Evolutionary conservation across 371 early-diverging fungal genomes (phyloP), one percentile per base, ranked within the genome.

Genomic region (Syncephalastrum racemosum): DNA sequence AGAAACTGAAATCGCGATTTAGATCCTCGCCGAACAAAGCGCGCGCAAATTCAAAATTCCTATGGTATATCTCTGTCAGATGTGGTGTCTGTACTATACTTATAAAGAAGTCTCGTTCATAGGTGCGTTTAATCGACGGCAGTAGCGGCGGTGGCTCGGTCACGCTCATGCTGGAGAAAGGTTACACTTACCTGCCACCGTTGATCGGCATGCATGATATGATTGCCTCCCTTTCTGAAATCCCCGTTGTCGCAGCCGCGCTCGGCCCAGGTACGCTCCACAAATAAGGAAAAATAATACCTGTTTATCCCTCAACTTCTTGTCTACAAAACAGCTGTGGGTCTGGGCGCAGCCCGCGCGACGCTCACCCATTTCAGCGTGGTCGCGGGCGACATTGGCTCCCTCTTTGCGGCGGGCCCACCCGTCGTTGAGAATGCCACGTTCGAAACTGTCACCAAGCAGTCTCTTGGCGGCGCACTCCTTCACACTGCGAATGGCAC

Each of bases 131-230:
- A 22, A 72, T 74, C 42, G 75, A 77, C 49, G 75, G 78, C n/a
- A 77, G 75, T 50, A 70, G 70, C 56, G 73, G 75, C 13, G 73
- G 71, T 46, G 70, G 73, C 23, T 73, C 71, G 13, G 73, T 75
- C 1, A 66, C 69, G 2, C 18, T 65, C 15, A 60, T 67, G 22
- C 51, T 78, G 43, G 71, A 72, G 2, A 65, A 68, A 27, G 75
- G 75, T 4, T 53, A 63, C 10, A 77, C 73, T 2, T 66, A 67
- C 42, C 23, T 73, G 27, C 78, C 78, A 23, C 75, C 78, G 1
- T 47, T 77, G n/a, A 63, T 66, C 44, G 78, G 79, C 16, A 75
- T 78, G 73, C 72, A 72, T 42, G 69, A 70, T 39, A 73, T 73
- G 48, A 68, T 73, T 48, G 68, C 56, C 8, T 69, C 68, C 58